A percentile compares a stretch with the other conserved stretches of the same genome.
Evolutionary conservation across 257 asterid genomes (phyloP).

Genomic region (Nicotiana undulata): DNA sequence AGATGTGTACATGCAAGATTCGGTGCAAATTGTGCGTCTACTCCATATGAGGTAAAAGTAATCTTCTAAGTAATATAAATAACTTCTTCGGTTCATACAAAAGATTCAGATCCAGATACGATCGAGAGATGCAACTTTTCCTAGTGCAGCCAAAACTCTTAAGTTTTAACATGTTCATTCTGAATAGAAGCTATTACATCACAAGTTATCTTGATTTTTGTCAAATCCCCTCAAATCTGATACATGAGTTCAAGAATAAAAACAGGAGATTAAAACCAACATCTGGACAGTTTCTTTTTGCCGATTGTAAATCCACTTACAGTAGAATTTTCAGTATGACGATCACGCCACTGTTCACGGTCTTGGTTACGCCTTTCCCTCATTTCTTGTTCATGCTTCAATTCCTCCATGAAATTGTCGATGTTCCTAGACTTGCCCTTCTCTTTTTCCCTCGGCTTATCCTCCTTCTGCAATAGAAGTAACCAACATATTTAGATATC

Average conservation of each 20-base stretch:
- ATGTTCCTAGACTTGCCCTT: slow-evolving; percentile 79
- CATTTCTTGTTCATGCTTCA: slow-evolving; percentile 87
- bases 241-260: not conserved
- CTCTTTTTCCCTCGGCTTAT: slow-evolving; percentile 78
- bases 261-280: not conserved
- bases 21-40: not conserved
- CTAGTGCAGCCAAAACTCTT: not conserved
- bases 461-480: slow-evolving; percentile 57
- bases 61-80: not conserved
- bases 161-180: not conserved
- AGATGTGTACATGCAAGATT: not conserved
- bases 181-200: not conserved
- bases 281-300: not conserved
- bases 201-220: not conserved
- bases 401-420: slow-evolving; percentile 95
- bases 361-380: slow-evolving; percentile 91
- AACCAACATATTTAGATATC: slow-evolving; percentile 10
- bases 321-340: slow-evolving; percentile 50
- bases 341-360: slow-evolving; percentile 80
- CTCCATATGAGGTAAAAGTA: not conserved
- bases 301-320: slow-evolving; percentile 32
- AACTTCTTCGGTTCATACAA: slow-evolving; percentile 1
- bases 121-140: not conserved
- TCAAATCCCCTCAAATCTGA: not conserved
- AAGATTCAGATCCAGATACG: not conserved